Base-by-base conservation (phyloP, 805 yeast species). In the Candida quercuum region DNA sequence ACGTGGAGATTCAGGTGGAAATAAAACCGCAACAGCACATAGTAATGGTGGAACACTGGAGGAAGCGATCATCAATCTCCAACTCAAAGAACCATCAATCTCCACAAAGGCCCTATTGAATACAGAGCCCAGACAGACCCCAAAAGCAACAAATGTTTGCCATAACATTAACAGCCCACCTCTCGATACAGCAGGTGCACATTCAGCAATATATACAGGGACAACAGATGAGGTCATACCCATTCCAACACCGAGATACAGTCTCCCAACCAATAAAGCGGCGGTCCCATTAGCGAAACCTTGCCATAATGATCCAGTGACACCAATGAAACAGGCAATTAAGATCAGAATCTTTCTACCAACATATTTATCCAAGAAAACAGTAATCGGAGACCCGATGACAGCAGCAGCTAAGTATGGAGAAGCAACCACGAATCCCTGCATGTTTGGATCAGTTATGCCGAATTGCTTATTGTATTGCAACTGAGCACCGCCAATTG, bases 61-160 rank as follows among this genome's bases (percentile, higher is more conserved):
- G 5, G 81, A 71, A 2, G 78, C 86, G 45, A 81, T 62, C 84
- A 78, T 78, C 27, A 77, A 61, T 49, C 86, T 67, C 86, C 86
- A 80, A 45, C 74, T 67, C 38, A 74, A 60, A 6, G 72, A 70
- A 13, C 63, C 64, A 6, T 51, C 51, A 13, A 64, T 61, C 37
- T 74, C 66, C 21, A 72, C 71, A 52, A 79, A 76, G 1, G 80
- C 81, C 41, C 78, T 68, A 19, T 72, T 68, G 15, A 79, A 66
- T 24, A 77, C 74, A 42, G 76, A 76, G 16, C 86, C 86, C 46
- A 80, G 64, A 74, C 76, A 73, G 44, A 81, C 78, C 41, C 87
- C 87, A 36, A 79, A 73, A 2, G 86, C 86, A n/a, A 85, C 78
- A 66, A 78, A 79, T 49, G 77, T 75, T 61, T 81, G 86, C 83